These are phyloP conservation scores for Lactarius pseudohatsudake DNA, from an alignment of 768 basidiomycete genomes.

Conservation along the genomic window DNA sequence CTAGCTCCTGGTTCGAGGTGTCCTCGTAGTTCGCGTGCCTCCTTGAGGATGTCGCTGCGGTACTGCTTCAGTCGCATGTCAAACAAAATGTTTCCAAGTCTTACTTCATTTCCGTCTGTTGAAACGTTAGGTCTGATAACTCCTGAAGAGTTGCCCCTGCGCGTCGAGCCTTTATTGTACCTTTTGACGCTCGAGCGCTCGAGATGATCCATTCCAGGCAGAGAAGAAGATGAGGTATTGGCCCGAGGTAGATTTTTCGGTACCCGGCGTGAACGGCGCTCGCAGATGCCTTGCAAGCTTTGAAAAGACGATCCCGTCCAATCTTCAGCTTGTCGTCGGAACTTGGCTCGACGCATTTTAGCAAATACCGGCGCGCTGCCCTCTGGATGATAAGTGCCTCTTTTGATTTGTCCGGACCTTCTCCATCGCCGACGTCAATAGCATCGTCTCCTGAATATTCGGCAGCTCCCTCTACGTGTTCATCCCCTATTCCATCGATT, in stretches of 20 bases:
- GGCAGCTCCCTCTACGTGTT: not conserved
- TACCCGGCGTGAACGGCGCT: constrained; percentile 5
- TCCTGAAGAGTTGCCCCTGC: constrained; percentile 7
- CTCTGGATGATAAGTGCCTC: constrained; percentile 10
- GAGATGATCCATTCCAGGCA: constrained; percentile 19
- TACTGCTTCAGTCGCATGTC: not conserved
- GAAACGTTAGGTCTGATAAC: not conserved
- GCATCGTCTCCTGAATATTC: constrained; percentile 17
- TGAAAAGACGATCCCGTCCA: constrained; percentile 14
- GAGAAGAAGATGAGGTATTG: constrained; percentile 23
- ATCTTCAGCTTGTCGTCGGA: not conserved
- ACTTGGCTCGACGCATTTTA: not conserved
- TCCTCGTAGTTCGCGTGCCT: not conserved
- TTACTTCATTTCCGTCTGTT: constrained; percentile 12
- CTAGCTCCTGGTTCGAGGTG: constrained; percentile 2
- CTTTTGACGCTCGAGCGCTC: not conserved
- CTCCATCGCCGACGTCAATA: not conserved
- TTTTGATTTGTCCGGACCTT: constrained; percentile 12
- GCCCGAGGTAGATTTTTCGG: constrained; percentile 19
- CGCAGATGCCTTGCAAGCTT: constrained; percentile 13
- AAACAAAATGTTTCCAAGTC: not conserved
- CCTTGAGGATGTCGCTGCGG: constrained; percentile 3
- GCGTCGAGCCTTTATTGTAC: constrained; percentile 8
- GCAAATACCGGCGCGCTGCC: constrained; percentile 9
- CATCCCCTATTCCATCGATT: not conserved